Percentiles rank a stretch among this genome's conserved stretches.
Conservation (phyloP, 371 early-diverging fungal genomes). For the Mucor saturninus region DNA sequence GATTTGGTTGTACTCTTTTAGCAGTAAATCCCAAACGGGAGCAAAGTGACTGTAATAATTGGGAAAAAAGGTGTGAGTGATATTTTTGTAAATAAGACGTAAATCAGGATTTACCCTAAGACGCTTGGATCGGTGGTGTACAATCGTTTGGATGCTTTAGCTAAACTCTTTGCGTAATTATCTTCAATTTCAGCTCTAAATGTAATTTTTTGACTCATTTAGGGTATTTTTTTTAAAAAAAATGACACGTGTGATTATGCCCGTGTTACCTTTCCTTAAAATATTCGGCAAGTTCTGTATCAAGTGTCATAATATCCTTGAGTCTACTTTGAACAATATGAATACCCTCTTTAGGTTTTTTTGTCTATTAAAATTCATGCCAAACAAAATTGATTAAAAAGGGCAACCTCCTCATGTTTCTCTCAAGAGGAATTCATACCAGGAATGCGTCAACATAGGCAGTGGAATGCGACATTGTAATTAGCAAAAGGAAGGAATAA, state of each 20-base stretch:
- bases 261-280: conserved; percentile 20
- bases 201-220: not conserved
- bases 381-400: no score
- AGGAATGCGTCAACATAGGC: conserved; percentile 15
- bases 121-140: conserved; percentile 17
- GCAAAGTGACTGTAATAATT: conserved; percentile 20
- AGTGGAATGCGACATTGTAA: conserved; percentile 5
- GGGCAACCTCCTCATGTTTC: no score
- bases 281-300: conserved; percentile 28
- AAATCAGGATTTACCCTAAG: conserved; percentile 10
- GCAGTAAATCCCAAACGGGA: conserved; percentile 27
- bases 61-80: no score
- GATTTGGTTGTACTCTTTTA: conserved; percentile 22
- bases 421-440: not conserved
- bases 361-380: conserved; percentile 8
- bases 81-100: no score
- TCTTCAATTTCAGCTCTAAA: conserved; percentile 32
- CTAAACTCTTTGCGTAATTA: conserved; percentile 23
- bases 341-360: conserved; percentile 26
- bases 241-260: no score
- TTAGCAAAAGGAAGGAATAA: not conserved
- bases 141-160: conserved; percentile 22
- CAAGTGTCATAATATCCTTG: conserved; percentile 19
- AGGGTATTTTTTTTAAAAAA: no score
- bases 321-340: conserved; percentile 13